Percentiles rank a stretch among this genome's conserved stretches.
Conservation (phyloP, 1,284 basidiomycete genomes). For the Rhodotorula sp. region DNA sequence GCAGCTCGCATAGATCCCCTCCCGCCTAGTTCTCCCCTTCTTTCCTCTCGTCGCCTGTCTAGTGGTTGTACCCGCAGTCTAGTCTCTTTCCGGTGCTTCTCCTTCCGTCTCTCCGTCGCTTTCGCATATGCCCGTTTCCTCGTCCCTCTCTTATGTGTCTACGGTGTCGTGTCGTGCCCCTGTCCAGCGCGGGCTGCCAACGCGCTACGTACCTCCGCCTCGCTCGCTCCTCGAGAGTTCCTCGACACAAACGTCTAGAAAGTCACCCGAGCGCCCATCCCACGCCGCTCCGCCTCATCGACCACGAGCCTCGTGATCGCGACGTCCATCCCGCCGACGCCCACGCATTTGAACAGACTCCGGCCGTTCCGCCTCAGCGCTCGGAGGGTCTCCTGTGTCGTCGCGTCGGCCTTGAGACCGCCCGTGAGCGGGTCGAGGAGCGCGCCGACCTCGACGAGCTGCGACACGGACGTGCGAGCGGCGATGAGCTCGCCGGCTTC, state of each 20-base stretch:
- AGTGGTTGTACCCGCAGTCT: background rate
- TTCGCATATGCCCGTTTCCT: background rate
- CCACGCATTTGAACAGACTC: conserved; percentile 44
- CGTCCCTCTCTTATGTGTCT: too few species aligned
- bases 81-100: too few species aligned
- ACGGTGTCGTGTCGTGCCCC: too few species aligned
- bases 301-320: conserved; percentile 39
- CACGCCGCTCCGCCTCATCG: conserved; percentile 25
- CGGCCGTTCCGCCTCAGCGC: conserved; percentile 1
- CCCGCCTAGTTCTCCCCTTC: background rate
- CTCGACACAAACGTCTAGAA: conserved; percentile 25
- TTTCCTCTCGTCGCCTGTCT: background rate
- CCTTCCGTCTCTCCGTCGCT: background rate
- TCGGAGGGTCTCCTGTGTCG: background rate
- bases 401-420: background rate
- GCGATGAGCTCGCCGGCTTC: conserved; percentile 46
- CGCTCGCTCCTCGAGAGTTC: background rate
- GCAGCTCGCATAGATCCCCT: background rate
- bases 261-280: conserved; percentile 14
- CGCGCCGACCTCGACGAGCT: conserved; percentile 29
- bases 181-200: too few species aligned
- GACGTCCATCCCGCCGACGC: conserved; percentile 45
- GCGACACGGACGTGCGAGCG: background rate
- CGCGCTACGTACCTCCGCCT: background rate
- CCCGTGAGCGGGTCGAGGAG: conserved; percentile 20